Percentiles rank a stretch among this genome's conserved stretches.
phyloP scores from a whole-genome alignment of 768 basidiomycete species.

The Nidularia pulvinata region DNA sequence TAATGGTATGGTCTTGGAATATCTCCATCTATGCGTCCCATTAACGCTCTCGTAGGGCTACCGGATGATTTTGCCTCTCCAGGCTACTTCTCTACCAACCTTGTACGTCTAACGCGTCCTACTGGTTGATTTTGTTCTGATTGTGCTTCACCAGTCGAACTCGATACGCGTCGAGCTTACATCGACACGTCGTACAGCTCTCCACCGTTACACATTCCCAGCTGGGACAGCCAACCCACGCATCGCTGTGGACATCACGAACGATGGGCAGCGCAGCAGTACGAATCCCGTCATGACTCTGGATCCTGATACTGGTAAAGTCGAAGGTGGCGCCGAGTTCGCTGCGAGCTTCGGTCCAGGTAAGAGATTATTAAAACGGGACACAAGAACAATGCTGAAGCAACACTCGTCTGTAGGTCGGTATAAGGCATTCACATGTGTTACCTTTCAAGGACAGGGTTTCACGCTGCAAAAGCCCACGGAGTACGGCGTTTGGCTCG shows the following conservation, averaged over 20 bases:
- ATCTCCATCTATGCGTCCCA: not conserved
- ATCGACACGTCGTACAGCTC: conserved; percentile 54
- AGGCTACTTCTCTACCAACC: conserved; percentile 65
- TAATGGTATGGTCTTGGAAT: conserved; percentile 34
- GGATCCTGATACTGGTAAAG: conserved; percentile 45
- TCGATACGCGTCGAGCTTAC: conserved; percentile 60
- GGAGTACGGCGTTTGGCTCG: conserved; percentile 57
- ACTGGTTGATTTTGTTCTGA: not conserved
- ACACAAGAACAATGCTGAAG: not conserved
- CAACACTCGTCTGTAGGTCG: conserved; percentile 25
- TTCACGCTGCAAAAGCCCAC: conserved; percentile 41
- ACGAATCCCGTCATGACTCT: conserved; percentile 46
- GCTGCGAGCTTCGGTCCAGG: conserved; percentile 59
- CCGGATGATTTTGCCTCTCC: conserved; percentile 65
- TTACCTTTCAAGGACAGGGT: conserved; percentile 58
- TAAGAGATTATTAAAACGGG: conserved; percentile 5
- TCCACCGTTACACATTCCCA: conserved; percentile 62
- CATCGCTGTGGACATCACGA: conserved; percentile 59
- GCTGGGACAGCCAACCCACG: conserved; percentile 44
- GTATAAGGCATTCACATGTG: conserved; percentile 59
- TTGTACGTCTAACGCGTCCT: conserved; percentile 27
- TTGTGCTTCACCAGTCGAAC: conserved; percentile 35
- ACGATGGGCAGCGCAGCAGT: conserved; percentile 57
- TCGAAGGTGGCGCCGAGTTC: conserved; percentile 48
- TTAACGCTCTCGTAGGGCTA: conserved; percentile 28